Conservation (phyloP, 495 filamentous ascomycete species). For the Bathelium albidoporum region DNA sequence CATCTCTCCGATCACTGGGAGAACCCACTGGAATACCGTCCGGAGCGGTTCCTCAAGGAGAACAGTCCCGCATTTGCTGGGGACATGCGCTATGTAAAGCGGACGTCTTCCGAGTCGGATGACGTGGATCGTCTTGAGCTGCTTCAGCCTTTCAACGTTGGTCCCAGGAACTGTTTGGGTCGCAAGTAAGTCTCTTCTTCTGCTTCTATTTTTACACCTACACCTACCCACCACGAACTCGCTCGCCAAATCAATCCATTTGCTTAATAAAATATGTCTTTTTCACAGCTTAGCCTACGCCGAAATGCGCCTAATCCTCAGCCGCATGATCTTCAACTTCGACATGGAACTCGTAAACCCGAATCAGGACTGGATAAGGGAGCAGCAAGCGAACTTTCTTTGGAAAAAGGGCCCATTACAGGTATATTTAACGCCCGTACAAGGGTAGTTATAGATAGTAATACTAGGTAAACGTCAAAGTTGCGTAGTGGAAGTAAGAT, state of each 20-base stretch:
- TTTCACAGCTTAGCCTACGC: constrained; percentile 34
- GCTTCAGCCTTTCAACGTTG: constrained; percentile 4
- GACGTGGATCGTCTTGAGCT: background rate
- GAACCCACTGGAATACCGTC: constrained; percentile 34
- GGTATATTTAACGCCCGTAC: constrained; percentile 12
- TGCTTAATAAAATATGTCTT: background rate
- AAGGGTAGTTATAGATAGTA: background rate
- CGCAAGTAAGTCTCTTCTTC: constrained; percentile 2
- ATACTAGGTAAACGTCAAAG: background rate
- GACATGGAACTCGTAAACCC: constrained; percentile 32
- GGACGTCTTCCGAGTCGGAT: background rate
- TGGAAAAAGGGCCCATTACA: constrained; percentile 16
- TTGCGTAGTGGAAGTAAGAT: too few species aligned
- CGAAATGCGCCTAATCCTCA: constrained; percentile 36
- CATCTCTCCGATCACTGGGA: constrained; percentile 26
- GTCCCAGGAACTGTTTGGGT: constrained; percentile 9
- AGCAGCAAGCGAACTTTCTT: constrained; percentile 4
- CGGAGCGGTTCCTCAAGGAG: constrained; percentile 35
- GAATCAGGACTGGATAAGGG: constrained; percentile 26
- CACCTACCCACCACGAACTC: background rate
- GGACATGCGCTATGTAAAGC: constrained; percentile 2
- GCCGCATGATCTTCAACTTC: constrained; percentile 37
- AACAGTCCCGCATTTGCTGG: constrained; percentile 29
- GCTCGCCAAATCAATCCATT: background rate
- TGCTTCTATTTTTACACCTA: background rate